Evolutionary conservation across 2,329 filamentous ascomycete species (phyloP).

Genomic region (Aspergillus tanneri): DNA sequence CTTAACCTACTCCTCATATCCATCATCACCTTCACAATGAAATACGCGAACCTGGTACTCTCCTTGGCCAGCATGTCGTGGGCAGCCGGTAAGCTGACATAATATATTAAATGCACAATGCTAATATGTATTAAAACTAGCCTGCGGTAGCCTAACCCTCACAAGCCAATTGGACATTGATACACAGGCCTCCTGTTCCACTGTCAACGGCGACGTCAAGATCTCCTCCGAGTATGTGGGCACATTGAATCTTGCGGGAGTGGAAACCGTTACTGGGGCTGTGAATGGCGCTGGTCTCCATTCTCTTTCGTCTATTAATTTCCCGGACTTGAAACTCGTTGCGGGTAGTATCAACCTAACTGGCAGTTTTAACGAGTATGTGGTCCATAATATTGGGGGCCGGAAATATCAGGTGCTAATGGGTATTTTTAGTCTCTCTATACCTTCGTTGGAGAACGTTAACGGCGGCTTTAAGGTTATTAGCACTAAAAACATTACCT

Average conservation of each 20-base stretch:
- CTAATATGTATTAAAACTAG: not conserved
- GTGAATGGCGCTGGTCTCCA: not conserved
- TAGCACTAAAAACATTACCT: too few species aligned
- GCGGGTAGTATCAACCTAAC: not conserved
- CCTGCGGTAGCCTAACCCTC: not conserved
- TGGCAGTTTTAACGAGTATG: not conserved
- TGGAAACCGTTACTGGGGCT: not conserved
- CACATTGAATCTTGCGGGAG: not conserved
- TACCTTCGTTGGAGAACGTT: too few species aligned
- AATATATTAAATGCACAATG: not conserved
- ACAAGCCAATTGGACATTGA: not conserved
- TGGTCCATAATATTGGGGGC: too few species aligned
- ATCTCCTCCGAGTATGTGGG: not conserved
- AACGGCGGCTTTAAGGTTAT: too few species aligned
- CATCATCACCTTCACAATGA: not conserved
- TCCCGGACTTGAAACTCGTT: not conserved
- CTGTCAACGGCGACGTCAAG: not conserved
- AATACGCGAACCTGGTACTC: not conserved
- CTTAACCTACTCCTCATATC: not conserved
- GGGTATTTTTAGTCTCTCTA: too few species aligned
- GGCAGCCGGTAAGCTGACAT: not conserved
- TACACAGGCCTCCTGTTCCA: not conserved
- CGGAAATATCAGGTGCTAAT: too few species aligned
- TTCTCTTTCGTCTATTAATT: not conserved
- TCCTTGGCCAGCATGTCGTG: not conserved